phyloP scores from a whole-genome alignment of 495 filamentous ascomycete genomes.

The Sabuloglossum arenarium region DNA sequence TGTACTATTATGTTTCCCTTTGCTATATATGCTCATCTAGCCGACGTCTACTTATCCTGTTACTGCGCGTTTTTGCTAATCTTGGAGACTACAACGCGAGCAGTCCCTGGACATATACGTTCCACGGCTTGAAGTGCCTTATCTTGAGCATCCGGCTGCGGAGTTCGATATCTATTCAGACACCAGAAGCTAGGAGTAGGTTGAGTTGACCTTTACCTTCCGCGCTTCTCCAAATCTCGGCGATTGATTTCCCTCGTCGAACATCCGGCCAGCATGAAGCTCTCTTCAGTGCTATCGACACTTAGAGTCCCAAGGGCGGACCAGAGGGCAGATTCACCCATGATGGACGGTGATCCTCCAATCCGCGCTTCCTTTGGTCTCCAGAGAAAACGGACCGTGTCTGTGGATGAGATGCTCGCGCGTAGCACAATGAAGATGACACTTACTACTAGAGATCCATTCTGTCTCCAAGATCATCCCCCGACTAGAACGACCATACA shows the following conservation, averaged over 20 bases:
- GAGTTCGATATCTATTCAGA: not conserved
- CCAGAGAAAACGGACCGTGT: not conserved
- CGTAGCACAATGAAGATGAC: not conserved
- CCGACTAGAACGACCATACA: not conserved
- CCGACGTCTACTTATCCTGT: not conserved
- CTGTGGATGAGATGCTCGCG: not conserved
- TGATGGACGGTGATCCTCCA: not conserved
- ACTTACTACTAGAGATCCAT: not conserved
- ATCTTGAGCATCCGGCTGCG: not conserved
- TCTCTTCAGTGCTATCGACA: not conserved
- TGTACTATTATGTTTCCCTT: not conserved
- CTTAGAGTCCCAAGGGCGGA: not conserved
- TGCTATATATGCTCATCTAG: not conserved
- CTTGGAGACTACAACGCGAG: not conserved
- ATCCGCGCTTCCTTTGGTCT: not conserved
- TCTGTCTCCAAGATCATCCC: not conserved
- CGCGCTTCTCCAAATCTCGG: too few species aligned
- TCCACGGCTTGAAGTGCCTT: not conserved
- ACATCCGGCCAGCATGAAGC: not conserved
- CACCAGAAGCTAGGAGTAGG: too few species aligned
- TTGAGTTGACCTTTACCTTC: too few species aligned
- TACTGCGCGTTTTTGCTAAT: not conserved
- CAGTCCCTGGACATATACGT: not conserved
- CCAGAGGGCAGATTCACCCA: not conserved
- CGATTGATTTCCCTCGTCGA: not conserved